Percentiles rank a stretch among this genome's conserved stretches.
phyloP scores from a whole-genome alignment of 202 grass and related monocot species.

The Miscanthus sacchariflorus region DNA sequence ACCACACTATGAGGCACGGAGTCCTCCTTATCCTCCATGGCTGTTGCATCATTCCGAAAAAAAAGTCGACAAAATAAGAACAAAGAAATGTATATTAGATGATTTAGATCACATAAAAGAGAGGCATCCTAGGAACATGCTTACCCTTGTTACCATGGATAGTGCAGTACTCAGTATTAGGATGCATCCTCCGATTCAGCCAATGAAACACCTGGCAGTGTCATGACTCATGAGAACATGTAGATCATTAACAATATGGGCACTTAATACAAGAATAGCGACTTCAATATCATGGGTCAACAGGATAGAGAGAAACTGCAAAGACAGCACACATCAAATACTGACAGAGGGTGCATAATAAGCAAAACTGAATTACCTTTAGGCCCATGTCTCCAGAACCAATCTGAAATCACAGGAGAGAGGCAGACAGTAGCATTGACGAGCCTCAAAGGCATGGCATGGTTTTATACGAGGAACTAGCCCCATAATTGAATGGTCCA shows the following conservation, averaged over 20 bases:
- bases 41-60: constrained; percentile 44
- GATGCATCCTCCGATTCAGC: constrained; percentile 80
- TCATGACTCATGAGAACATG: constrained; percentile 45
- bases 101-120: constrained; percentile 27
- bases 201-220: constrained; percentile 75
- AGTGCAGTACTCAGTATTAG: constrained; percentile 63
- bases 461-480: constrained; percentile 66
- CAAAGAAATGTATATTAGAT: constrained; percentile 19
- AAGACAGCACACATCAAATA: constrained; percentile 52
- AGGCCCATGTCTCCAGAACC: constrained; percentile 67
- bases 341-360: constrained; percentile 36
- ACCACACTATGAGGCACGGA: constrained; percentile 37
- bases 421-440: constrained; percentile 54
- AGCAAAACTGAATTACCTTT: constrained; percentile 69
- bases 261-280: constrained; percentile 42
- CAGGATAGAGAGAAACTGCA: constrained; percentile 40
- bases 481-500: constrained; percentile 74
- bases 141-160: constrained; percentile 69
- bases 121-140: constrained; percentile 8
- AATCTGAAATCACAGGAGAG: constrained; percentile 56
- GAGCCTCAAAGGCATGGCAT: constrained; percentile 45
- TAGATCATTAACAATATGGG: constrained; percentile 39
- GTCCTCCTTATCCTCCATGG: constrained; percentile 66
- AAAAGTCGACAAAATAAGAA: constrained; percentile 38
- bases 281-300: constrained; percentile 25